Base-by-base conservation (phyloP, 23 red algal species). In the Rhodosorus marinus region DNA sequence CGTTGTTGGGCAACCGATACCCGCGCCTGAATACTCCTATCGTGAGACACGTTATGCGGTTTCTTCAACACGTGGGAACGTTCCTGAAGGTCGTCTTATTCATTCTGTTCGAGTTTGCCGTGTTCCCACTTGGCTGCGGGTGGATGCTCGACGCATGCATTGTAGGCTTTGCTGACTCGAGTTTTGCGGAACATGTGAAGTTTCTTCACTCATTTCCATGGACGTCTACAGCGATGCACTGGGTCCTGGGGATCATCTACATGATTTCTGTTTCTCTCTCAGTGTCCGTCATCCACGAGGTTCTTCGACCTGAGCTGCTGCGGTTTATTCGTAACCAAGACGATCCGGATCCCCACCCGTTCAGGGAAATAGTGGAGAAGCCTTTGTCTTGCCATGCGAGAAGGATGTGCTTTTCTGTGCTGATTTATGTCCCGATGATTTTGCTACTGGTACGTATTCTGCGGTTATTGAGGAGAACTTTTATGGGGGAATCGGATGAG, bases 251-350 rank as follows among this genome's bases (percentile, higher is more conserved):
- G 8, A 81, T 98, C 8, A 48, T 98, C 7, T 98, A 86, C 75
- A 98, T 86, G 60, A 70, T 78, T n/a, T 55, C 64, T 29, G 66
- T 86, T 14, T 98, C 90, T 20, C 36, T 98, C 54, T 79, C 86
- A 33, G 76, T 98, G 11, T 78, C 70, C 47, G 23, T 74, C 19
- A 27, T 78, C 17, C 33, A 75, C 28, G 73, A 98, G 51, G 62
- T 85, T 26, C 23, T 98, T 32, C 78, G 64, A 27, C 90, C 90
- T 21, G 55, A 63, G 45, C 30, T 86, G 9, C 57, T 98, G 26
- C 81, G 80, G 62, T 98, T 98, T 61, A 64, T 98, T 35, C 79
- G 90, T 1, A 75, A 98, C 41, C 90, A 79, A 3, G 70, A 98
- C 32, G 90, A 85, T 29, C 79, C 80, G 4, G 90, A 85, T 31